Evolutionary conservation across 345 rosid species (phyloP), one percentile per base, ranked within the genome.

Genomic region (Salix viminalis): DNA sequence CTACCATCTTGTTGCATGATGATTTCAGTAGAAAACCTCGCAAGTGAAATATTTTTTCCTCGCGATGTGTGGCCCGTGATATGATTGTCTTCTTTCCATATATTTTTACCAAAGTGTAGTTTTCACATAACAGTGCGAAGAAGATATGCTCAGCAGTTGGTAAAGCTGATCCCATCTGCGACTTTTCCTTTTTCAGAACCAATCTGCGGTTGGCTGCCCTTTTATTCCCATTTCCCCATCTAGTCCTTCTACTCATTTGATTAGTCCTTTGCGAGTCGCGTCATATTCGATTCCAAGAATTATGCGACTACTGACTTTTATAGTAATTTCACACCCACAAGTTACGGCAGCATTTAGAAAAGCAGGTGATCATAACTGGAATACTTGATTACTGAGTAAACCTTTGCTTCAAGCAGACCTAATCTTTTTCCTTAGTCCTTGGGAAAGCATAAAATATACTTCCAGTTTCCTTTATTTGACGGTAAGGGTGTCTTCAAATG

Each of bases 1-100:
- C 77, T 74, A 74, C 70, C 77, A 74, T 74, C 23, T 60, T 73
- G 48, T 28, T 1, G 4, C 18, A 42, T 65, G 34, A 44, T 74
- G 77, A 74, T 74, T 48, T 65, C n/a, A 46, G 44, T 64, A 74
- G 44, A 42, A 65, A 41, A 46, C 64, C 60, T 44, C 32, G 46
- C 8, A 2, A 70, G 72, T 24, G 58, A 44, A 23, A 69, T 32
- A 13, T 32, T 12, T 10, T 42, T 15, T 44, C 39, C 30, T 46
- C 3, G 71, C 3, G 71, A 68, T 41, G 28, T 67, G 50, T 68
- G 71, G 6, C 48, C 30, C 23, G 2, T n/a, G 15, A n/a, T 50
- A 11, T 12, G 24, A 39, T 52, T 41, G 32, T 41, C 16, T 23
- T 37, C 7, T 41, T 41, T 39, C 46, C 30, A n/a, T 44, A 13